A percentile compares a stretch with the other conserved stretches of the same genome.
These are phyloP conservation scores for Morella rubra DNA, from an alignment of 306 rosid species.

Conservation along the genomic window DNA sequence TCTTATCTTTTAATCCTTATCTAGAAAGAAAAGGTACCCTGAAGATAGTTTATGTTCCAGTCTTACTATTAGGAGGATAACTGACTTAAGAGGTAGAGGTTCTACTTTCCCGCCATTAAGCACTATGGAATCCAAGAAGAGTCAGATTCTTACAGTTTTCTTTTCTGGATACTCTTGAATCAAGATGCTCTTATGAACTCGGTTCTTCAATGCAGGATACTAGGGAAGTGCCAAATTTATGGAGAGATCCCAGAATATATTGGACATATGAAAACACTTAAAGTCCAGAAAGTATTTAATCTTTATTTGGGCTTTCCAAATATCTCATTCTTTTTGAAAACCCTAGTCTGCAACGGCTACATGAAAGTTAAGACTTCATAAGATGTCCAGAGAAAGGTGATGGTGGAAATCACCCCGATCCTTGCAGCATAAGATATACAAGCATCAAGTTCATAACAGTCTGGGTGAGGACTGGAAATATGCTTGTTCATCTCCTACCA, in stretches of 20 bases:
- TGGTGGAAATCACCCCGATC: not conserved
- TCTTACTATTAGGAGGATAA: constrained; percentile 78
- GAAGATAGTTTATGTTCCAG: constrained; percentile 26
- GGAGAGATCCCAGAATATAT: constrained; percentile 44
- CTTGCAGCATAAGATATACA: not conserved
- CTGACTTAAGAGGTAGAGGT: constrained; percentile 57
- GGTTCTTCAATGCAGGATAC: constrained; percentile 32
- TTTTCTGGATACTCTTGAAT: constrained; percentile 22
- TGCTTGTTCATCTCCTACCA: not conserved
- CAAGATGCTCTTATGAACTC: constrained; percentile 1
- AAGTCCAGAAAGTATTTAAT: constrained; percentile 58
- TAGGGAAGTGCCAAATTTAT: constrained; percentile 45
- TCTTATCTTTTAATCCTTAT: constrained; percentile 12
- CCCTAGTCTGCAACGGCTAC: not conserved
- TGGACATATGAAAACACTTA: constrained; percentile 40
- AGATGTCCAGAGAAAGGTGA: not conserved
- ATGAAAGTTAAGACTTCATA: not conserved
- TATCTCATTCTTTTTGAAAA: not conserved
- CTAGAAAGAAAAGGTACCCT: constrained; percentile 22
- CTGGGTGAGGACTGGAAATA: not conserved
- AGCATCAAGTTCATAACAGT: not conserved
- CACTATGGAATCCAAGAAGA: constrained; percentile 58
- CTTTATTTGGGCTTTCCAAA: constrained; percentile 8
- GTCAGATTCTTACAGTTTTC: too few relatives aligned
- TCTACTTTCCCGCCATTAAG: constrained; percentile 66